These are phyloP conservation scores for Rhodamnia rubescens DNA, from an alignment of 345 rosid species.

Conservation along the genomic window DNA sequence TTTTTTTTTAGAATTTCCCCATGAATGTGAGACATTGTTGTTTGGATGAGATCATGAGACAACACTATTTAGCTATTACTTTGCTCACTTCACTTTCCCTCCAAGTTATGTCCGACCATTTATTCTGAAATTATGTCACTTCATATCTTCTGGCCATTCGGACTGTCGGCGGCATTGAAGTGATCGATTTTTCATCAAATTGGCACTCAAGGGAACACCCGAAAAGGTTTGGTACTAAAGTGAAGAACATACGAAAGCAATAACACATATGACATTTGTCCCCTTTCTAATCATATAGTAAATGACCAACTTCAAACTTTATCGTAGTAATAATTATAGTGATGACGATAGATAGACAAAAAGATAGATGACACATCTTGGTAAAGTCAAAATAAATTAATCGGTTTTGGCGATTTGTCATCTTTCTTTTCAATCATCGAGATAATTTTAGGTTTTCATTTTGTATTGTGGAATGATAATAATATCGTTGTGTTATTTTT, in stretches of 20 bases:
- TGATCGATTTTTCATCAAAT: neutral
- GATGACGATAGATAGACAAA: neutral
- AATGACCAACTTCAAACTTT: neutral
- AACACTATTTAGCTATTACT: neutral
- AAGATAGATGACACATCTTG: neutral
- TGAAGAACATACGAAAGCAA: rapidly evolving
- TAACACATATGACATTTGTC: neutral
- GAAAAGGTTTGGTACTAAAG: too few relatives aligned
- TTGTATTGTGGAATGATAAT: neutral
- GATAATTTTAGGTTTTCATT: neutral
- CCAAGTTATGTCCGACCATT: neutral
- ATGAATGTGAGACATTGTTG: neutral
- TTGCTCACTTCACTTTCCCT: neutral
- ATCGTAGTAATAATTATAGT: neutral
- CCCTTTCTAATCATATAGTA: neutral
- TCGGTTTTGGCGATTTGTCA: neutral
- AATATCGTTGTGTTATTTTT: neutral
- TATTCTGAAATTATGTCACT: neutral
- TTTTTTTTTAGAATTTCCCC: too few relatives aligned
- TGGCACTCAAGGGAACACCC: neutral
- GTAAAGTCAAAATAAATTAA: neutral
- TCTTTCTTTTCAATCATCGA: neutral
- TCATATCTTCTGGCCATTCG: neutral
- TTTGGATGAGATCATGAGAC: neutral
- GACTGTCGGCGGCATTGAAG: rapidly evolving